Conservation (phyloP, 2,329 filamentous ascomycete genomes). For the Stemphylium lycopersici region DNA sequence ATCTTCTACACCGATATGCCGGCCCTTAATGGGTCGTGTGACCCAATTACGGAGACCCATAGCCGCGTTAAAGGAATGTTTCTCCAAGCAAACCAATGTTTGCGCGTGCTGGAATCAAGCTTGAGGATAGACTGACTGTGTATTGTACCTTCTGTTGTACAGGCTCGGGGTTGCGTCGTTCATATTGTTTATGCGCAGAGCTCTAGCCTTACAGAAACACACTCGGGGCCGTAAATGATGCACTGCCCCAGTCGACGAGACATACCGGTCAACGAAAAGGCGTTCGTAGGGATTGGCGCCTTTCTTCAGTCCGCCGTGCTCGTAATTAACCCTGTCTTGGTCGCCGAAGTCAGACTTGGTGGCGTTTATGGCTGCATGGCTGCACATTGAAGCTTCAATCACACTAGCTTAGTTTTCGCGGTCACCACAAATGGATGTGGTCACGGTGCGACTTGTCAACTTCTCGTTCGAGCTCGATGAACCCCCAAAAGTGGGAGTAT, state of each 20-base stretch:
- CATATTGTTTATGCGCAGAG: slow-evolving; percentile 17
- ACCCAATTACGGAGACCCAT: slow-evolving; percentile 44
- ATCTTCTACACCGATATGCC: slow-evolving; percentile 38
- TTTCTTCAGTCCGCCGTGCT: neutral
- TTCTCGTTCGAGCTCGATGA: neutral
- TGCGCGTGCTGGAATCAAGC: neutral
- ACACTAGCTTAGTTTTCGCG: neutral
- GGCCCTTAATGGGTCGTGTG: slow-evolving; percentile 37
- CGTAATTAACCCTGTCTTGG: neutral
- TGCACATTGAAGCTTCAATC: slow-evolving; percentile 7
- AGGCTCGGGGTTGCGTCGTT: slow-evolving; percentile 12
- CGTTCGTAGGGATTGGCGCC: slow-evolving; percentile 1
- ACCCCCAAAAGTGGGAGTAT: neutral
- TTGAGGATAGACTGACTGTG: neutral
- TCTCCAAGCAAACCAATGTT: neutral
- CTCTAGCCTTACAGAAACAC: slow-evolving; percentile 24
- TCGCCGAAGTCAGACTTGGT: slow-evolving; percentile 14
- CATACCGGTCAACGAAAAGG: slow-evolving; percentile 24
- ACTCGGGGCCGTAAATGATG: neutral
- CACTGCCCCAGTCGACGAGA: slow-evolving; percentile 11
- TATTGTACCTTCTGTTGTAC: slow-evolving; percentile 4
- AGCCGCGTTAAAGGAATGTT: neutral
- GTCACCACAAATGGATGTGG: slow-evolving; percentile 1
- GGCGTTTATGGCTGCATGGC: slow-evolving; percentile 8
- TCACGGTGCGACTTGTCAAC: neutral